Evolutionary conservation across 306 rosid species (phyloP).

Genomic region (Neltuma alba): DNA sequence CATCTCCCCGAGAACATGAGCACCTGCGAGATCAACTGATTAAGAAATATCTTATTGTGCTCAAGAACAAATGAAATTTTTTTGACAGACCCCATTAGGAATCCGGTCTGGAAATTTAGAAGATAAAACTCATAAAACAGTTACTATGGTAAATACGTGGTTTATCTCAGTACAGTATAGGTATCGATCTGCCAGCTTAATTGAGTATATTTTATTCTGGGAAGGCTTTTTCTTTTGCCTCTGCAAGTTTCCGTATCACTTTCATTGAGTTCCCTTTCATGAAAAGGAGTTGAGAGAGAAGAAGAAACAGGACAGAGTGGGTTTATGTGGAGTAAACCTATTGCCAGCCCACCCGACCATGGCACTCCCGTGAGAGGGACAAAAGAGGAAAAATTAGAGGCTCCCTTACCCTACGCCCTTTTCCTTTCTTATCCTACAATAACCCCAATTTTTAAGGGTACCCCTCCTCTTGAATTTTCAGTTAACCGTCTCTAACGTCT

Average conservation of each 20-base stretch:
- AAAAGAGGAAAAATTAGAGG: constrained; percentile 34
- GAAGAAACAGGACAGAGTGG: constrained; percentile 35
- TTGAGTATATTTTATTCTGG: constrained; percentile 6
- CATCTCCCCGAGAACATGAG: constrained; percentile 46
- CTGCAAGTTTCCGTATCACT: constrained; percentile 41
- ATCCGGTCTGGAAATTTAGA: background rate
- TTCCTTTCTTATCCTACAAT: too few species aligned
- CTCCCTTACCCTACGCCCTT: constrained; percentile 49
- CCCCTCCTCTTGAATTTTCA: constrained; percentile 46
- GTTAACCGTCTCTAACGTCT: constrained; percentile 44
- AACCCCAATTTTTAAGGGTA: constrained; percentile 39
- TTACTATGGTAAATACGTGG: background rate
- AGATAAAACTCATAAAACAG: constrained; percentile 12
- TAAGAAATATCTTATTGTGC: constrained; percentile 33
- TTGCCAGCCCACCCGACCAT: constrained; percentile 78
- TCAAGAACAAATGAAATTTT: constrained; percentile 24
- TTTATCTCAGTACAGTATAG: background rate
- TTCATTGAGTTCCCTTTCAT: constrained; percentile 46
- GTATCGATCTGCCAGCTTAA: background rate
- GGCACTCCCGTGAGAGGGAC: constrained; percentile 82
- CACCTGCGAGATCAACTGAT: constrained; percentile 50
- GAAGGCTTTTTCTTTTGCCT: background rate
- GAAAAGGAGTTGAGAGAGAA: constrained; percentile 50
- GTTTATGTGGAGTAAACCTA: constrained; percentile 45
- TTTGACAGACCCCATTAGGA: background rate